Percentiles rank a stretch among this genome's conserved stretches.
Evolutionary conservation across 176 grass and related monocot genomes (phyloP).

Genomic region (Dendrocalamus sinicus): DNA sequence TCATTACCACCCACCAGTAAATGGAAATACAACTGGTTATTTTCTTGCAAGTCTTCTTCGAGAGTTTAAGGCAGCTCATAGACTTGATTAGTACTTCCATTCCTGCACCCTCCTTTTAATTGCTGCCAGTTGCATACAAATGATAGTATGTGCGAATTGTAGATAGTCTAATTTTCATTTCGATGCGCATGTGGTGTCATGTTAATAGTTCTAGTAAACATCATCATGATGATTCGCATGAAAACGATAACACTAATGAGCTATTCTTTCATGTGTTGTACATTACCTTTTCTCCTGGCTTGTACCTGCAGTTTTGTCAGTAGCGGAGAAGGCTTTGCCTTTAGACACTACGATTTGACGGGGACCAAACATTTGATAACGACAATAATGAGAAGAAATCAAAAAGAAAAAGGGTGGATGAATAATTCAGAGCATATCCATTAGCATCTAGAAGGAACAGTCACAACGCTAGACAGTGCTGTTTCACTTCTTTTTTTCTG

Average conservation of each 20-base stretch:
- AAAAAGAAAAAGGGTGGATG: not conserved
- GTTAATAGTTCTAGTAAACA: not conserved
- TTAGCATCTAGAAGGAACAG: not conserved
- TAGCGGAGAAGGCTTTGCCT: not conserved
- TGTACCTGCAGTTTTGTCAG: slow-evolving; percentile 18
- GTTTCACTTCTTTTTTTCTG: not conserved
- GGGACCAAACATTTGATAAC: not conserved
- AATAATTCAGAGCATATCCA: slow-evolving; percentile 45
- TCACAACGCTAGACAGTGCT: not conserved
- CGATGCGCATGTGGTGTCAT: not conserved
- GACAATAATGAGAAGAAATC: not conserved
- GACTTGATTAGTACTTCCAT: no score
- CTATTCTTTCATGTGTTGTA: not conserved
- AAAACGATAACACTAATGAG: not conserved
- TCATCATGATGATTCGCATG: not conserved
- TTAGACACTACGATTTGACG: not conserved
- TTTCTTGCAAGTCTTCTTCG: no score
- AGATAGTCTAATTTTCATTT: not conserved
- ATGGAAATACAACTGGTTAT: no score
- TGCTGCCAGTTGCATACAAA: not conserved
- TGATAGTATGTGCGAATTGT: not conserved
- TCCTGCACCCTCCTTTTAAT: no score
- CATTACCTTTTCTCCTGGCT: not conserved
- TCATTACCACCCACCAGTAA: no score
- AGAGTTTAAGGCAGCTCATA: no score